These are phyloP conservation scores for Pestalotiopsis fici DNA, from an alignment of 2,329 filamentous ascomycete genomes.

Conservation along the genomic window DNA sequence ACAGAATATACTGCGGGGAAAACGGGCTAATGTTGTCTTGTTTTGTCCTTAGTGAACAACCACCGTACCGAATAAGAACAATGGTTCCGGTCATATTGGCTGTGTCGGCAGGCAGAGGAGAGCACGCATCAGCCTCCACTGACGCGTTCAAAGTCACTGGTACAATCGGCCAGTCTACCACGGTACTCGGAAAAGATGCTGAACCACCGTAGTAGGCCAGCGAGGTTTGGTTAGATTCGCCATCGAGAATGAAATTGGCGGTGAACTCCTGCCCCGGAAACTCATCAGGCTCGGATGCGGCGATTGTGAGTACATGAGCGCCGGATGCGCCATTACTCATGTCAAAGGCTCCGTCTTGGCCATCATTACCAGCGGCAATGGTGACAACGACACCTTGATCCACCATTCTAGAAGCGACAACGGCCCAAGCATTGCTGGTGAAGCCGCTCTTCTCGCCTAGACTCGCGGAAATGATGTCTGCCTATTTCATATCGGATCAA, in stretches of 20 bases:
- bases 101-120: conserved; percentile 18
- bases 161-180: conserved; percentile 24
- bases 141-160: conserved; percentile 24
- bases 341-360: conserved; percentile 22
- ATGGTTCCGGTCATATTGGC: conserved; percentile 17
- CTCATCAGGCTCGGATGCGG: conserved; percentile 18
- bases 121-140: conserved; percentile 24
- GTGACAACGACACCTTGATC: conserved; percentile 27
- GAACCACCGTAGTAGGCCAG: conserved; percentile 23
- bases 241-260: conserved; percentile 19
- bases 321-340: conserved; percentile 25
- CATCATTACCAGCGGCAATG: conserved; percentile 21
- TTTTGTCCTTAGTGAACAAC: conserved; percentile 19
- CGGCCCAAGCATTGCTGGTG: conserved; percentile 40
- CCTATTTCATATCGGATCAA: conserved; percentile 8
- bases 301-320: conserved; percentile 25
- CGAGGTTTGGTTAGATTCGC: conserved; percentile 20
- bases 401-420: conserved; percentile 41
- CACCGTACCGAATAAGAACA: conserved; percentile 17
- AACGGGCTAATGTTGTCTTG: conserved; percentile 30
- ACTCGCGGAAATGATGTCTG: conserved; percentile 24
- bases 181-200: conserved; percentile 20
- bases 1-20: conserved; percentile 29
- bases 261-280: conserved; percentile 21
- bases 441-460: conserved; percentile 21